A percentile compares a stretch with the other conserved stretches of the same genome.
phyloP scores from a whole-genome alignment of 1,139 yeast species.

The Pichia norvegensis region DNA sequence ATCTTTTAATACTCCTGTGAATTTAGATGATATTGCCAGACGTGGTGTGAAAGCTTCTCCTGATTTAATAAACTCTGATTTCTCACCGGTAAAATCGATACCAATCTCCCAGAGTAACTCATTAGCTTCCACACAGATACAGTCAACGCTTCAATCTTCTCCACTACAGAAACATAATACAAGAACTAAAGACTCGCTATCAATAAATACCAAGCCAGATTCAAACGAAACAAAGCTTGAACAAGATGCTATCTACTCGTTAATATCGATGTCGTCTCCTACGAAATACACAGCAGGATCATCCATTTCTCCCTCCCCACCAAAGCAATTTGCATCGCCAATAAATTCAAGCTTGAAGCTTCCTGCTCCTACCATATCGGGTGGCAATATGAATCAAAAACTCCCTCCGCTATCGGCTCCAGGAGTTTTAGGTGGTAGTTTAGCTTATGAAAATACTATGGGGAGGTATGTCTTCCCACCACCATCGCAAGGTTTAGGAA shows the following conservation, averaged over 20 bases:
- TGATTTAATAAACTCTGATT: conserved; percentile 6
- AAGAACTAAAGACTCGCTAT: neutral
- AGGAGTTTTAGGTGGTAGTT: neutral
- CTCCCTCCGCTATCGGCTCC: conserved; percentile 10
- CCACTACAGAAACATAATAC: neutral
- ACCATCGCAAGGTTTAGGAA: conserved; percentile 1
- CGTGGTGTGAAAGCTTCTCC: conserved; percentile 13
- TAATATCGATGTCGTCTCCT: conserved; percentile 30
- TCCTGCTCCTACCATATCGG: conserved; percentile 6
- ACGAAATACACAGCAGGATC: conserved; percentile 20
- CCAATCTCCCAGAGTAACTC: conserved; percentile 1
- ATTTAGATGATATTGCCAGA: conserved; percentile 20
- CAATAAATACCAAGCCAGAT: neutral
- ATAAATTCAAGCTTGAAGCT: conserved; percentile 3
- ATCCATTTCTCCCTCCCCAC: conserved; percentile 23
- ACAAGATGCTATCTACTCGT: conserved; percentile 30
- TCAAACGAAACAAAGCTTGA: conserved; percentile 21
- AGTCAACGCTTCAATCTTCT: conserved; percentile 5
- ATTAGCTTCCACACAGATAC: conserved; percentile 1
- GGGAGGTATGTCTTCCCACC: conserved; percentile 3
- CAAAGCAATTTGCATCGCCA: conserved; percentile 9
- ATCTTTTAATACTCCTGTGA: conserved; percentile 12
- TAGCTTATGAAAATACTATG: neutral
- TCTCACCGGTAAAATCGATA: neutral
- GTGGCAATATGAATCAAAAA: neutral